phyloP scores from a whole-genome alignment of 345 rosid species.

The Populus pruinosa region DNA sequence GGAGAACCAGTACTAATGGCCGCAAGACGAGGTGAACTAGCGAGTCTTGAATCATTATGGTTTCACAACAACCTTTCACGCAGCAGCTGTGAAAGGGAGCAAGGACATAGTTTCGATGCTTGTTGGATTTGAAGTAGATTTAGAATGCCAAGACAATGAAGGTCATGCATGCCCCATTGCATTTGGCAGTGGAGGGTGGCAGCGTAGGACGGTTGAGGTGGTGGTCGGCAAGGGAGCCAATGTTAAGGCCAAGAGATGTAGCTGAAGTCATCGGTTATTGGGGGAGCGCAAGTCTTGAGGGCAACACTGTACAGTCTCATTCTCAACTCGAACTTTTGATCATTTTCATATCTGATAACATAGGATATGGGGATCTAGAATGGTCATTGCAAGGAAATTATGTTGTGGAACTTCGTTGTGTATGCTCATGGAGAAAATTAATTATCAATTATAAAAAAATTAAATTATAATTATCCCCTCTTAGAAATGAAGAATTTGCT shows the following conservation, averaged over 20 bases:
- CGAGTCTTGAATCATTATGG: slow-evolving; percentile 33
- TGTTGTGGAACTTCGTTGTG: slow-evolving; percentile 21
- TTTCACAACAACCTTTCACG: slow-evolving; percentile 42
- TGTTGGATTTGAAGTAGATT: slow-evolving; percentile 26
- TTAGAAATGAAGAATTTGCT: too few relatives aligned
- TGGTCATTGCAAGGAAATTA: slow-evolving; percentile 3
- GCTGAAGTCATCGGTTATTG: slow-evolving; percentile 37
- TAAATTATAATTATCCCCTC: too few relatives aligned
- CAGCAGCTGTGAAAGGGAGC: slow-evolving; percentile 50
- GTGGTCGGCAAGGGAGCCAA: slow-evolving; percentile 42
- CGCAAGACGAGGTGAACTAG: slow-evolving; percentile 44
- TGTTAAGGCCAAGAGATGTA: slow-evolving; percentile 31
- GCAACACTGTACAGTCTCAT: not conserved
- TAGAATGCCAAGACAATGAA: slow-evolving; percentile 41
- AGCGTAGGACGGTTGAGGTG: slow-evolving; percentile 34
- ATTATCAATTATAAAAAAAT: too few relatives aligned
- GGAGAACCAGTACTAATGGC: slow-evolving; percentile 44
- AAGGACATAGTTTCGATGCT: slow-evolving; percentile 34
- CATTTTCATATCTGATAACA: slow-evolving; percentile 9
- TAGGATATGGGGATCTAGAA: slow-evolving; percentile 10
- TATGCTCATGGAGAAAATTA: not conserved
- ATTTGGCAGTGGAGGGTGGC: slow-evolving; percentile 52
- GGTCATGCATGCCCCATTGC: slow-evolving; percentile 44
- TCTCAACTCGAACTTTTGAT: slow-evolving; percentile 14
- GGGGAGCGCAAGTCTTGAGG: slow-evolving; percentile 16